A percentile compares a stretch with the other conserved stretches of the same genome.
These are phyloP conservation scores for Emergomyces pasteurianus DNA, from an alignment of 2,329 filamentous ascomycete species.

Conservation along the genomic window DNA sequence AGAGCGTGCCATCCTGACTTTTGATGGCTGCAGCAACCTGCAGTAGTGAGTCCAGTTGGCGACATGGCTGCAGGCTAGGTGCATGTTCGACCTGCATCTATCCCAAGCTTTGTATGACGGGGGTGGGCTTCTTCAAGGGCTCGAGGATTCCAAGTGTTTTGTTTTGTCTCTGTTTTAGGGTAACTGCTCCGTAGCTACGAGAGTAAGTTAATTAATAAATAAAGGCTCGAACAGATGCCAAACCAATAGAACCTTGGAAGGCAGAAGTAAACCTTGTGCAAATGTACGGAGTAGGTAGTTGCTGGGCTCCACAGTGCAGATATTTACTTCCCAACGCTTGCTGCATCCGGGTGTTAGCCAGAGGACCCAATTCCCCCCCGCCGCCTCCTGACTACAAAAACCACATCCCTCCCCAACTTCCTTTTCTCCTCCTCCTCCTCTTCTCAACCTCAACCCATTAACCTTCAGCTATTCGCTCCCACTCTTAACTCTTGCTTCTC, in stretches of 20 bases:
- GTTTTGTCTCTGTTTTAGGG: not conserved
- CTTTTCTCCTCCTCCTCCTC: slow-evolving; percentile 1
- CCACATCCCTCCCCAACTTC: not conserved
- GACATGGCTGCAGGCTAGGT: not conserved
- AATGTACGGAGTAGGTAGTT: too few relatives aligned
- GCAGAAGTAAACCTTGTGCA: not conserved
- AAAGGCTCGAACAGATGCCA: too few relatives aligned
- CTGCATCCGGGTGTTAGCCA: too few relatives aligned
- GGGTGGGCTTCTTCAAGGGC: too few relatives aligned
- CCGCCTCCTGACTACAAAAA: slow-evolving; percentile 6
- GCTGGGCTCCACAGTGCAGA: not conserved
- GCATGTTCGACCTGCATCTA: not conserved
- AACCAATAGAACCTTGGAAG: not conserved
- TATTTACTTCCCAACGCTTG: not conserved
- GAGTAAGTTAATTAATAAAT: not conserved
- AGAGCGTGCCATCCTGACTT: not conserved
- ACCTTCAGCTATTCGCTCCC: slow-evolving; percentile 1
- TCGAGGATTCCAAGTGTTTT: not conserved
- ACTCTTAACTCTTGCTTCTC: slow-evolving; percentile 6
- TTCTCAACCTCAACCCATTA: slow-evolving; percentile 5
- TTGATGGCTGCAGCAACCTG: not conserved
- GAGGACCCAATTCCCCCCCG: too few relatives aligned
- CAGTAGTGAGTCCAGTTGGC: not conserved
- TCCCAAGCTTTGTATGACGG: not conserved
- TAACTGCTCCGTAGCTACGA: too few relatives aligned